These are phyloP conservation scores for Daldinia grandis DNA, from an alignment of 495 filamentous ascomycete species.

Conservation along the genomic window DNA sequence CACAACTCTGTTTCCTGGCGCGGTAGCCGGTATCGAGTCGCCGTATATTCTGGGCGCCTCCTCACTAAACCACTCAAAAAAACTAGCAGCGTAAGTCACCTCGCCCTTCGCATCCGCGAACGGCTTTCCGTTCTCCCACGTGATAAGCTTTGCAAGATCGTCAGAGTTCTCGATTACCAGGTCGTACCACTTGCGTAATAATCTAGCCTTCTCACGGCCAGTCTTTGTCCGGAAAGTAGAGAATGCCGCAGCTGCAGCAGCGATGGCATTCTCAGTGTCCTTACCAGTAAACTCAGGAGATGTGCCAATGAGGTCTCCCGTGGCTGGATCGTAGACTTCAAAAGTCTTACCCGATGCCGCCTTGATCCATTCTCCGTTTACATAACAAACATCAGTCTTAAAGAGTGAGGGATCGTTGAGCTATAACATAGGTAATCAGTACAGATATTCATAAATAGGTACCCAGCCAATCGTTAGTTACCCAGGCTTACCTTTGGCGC, in stretches of 20 bases:
- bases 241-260: slow-evolving; percentile 78
- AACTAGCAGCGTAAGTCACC: slow-evolving; percentile 75
- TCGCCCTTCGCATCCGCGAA: slow-evolving; percentile 77
- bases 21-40: slow-evolving; percentile 76
- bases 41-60: slow-evolving; percentile 78
- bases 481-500: slow-evolving; percentile 50
- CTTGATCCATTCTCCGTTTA: slow-evolving; percentile 85
- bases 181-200: slow-evolving; percentile 91
- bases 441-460: not conserved
- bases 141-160: slow-evolving; percentile 89
- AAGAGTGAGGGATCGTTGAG: slow-evolving; percentile 85
- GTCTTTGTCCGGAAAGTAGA: slow-evolving; percentile 76
- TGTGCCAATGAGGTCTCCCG: slow-evolving; percentile 78
- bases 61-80: slow-evolving; percentile 86
- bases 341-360: slow-evolving; percentile 82
- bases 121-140: slow-evolving; percentile 83
- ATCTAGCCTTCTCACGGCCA: slow-evolving; percentile 79
- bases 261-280: slow-evolving; percentile 82
- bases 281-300: slow-evolving; percentile 80
- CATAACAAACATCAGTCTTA: slow-evolving; percentile 78
- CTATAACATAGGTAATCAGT: slow-evolving; percentile 50
- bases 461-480: not conserved
- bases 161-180: slow-evolving; percentile 87
- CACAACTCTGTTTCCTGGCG: slow-evolving; percentile 76
- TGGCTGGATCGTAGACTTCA: slow-evolving; percentile 81